Conservation (phyloP, 306 rosid species). For the Hippophae tibetana region DNA sequence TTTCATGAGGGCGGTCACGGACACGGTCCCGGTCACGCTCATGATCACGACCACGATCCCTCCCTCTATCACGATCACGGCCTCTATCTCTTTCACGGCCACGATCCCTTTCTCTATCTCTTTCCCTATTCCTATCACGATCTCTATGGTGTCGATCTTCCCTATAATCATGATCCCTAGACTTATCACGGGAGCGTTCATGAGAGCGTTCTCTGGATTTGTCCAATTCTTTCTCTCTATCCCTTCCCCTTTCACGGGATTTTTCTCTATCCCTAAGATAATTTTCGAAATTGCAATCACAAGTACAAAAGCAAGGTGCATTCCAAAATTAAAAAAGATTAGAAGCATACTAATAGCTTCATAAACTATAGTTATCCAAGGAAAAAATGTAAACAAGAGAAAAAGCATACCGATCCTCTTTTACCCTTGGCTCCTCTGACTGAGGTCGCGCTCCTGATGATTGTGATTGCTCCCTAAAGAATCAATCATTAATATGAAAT, state of each 20-base stretch:
- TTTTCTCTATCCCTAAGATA: slow-evolving; percentile 72
- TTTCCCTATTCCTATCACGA: slow-evolving; percentile 49
- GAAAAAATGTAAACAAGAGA: background rate
- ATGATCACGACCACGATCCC: slow-evolving; percentile 59
- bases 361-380: background rate
- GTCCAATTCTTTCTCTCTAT: slow-evolving; percentile 59
- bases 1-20: slow-evolving; percentile 48
- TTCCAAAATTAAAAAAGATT: background rate
- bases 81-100: slow-evolving; percentile 78
- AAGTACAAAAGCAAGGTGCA: background rate
- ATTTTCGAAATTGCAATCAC: background rate
- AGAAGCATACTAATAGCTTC: background rate
- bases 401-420: slow-evolving; percentile 71
- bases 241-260: slow-evolving; percentile 77
- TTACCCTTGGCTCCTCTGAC: slow-evolving; percentile 88
- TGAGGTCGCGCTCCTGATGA: slow-evolving; percentile 54
- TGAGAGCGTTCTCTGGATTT: slow-evolving; percentile 59
- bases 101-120: slow-evolving; percentile 40
- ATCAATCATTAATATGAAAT: slow-evolving; percentile 14
- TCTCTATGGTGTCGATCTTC: slow-evolving; percentile 93
- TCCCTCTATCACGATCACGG: slow-evolving; percentile 46
- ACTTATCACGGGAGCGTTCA: slow-evolving; percentile 69
- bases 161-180: slow-evolving; percentile 69
- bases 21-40: slow-evolving; percentile 46
- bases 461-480: slow-evolving; percentile 75